Percentiles rank a stretch among this genome's conserved stretches.
Evolutionary conservation across 1,139 yeast genomes (phyloP).

Genomic region (Spencermartinsiella ligniputridi): DNA sequence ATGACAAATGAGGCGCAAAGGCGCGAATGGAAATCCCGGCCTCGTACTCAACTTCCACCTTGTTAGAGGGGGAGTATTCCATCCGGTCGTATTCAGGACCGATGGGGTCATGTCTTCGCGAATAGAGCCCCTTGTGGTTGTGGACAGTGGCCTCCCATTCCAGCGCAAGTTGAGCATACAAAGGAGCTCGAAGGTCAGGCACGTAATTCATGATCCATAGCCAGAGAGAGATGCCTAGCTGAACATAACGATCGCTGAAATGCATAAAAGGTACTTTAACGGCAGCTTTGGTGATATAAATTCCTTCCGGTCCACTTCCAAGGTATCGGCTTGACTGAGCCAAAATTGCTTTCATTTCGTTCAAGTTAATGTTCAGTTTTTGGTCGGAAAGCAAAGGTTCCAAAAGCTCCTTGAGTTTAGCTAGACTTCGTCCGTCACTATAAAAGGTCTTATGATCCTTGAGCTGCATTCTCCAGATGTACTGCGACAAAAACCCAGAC

Average conservation of each 20-base stretch:
- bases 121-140: slow-evolving; percentile 60
- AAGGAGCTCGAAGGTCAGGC: slow-evolving; percentile 50
- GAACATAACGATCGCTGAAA: slow-evolving; percentile 59
- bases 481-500: slow-evolving; percentile 73
- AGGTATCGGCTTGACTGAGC: slow-evolving; percentile 25
- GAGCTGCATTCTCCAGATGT: slow-evolving; percentile 55
- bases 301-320: slow-evolving; percentile 21
- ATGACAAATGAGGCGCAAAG: slow-evolving; percentile 69
- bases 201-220: slow-evolving; percentile 71
- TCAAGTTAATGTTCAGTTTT: slow-evolving; percentile 13
- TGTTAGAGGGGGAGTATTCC: slow-evolving; percentile 89
- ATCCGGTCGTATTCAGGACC: slow-evolving; percentile 65
- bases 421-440: slow-evolving; percentile 16
- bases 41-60: slow-evolving; percentile 49
- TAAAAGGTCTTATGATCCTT: slow-evolving; percentile 28
- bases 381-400: background rate
- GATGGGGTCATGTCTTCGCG: slow-evolving; percentile 51
- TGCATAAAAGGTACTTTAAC: slow-evolving; percentile 69
- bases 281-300: slow-evolving; percentile 23
- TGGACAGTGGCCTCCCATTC: slow-evolving; percentile 68
- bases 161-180: slow-evolving; percentile 63
- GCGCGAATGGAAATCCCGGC: slow-evolving; percentile 46
- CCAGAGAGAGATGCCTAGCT: slow-evolving; percentile 74
- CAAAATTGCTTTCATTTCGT: slow-evolving; percentile 28
- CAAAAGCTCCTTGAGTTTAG: slow-evolving; percentile 7